Conservation (phyloP, 2,329 filamentous ascomycete species). For the Fusarium vanettenii region DNA sequence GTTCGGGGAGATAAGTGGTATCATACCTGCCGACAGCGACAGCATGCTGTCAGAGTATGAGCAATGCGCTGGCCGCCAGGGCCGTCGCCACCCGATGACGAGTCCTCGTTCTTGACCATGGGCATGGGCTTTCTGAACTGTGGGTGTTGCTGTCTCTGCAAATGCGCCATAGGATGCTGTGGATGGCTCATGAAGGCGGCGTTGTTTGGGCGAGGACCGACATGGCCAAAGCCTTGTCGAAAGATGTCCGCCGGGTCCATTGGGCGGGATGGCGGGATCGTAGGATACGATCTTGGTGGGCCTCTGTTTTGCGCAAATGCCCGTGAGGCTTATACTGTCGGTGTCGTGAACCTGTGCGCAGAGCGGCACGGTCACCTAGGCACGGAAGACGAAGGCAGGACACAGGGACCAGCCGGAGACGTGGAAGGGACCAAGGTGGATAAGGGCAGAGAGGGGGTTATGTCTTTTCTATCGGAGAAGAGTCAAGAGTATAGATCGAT, state of each 20-base stretch:
- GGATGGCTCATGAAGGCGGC: constrained; percentile 44
- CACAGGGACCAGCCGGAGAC: constrained; percentile 15
- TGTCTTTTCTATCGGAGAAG: constrained; percentile 9
- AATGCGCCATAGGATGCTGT: constrained; percentile 40
- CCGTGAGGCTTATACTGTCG: constrained; percentile 13
- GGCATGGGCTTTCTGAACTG: constrained; percentile 46
- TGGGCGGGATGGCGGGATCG: constrained; percentile 19
- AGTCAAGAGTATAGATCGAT: background rate
- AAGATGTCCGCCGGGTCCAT: constrained; percentile 73
- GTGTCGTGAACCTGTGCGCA: constrained; percentile 31
- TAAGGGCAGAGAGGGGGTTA: background rate
- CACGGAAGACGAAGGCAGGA: constrained; percentile 19
- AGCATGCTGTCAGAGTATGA: constrained; percentile 84
- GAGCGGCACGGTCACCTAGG: constrained; percentile 21
- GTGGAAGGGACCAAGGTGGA: constrained; percentile 11
- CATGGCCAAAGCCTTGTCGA: constrained; percentile 65
- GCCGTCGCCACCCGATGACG: constrained; percentile 59
- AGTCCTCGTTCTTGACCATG: constrained; percentile 52
- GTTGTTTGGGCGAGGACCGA: constrained; percentile 53
- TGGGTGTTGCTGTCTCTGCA: constrained; percentile 41
- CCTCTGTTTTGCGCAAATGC: constrained; percentile 21
- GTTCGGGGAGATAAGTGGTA: constrained; percentile 9
- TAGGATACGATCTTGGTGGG: constrained; percentile 8
- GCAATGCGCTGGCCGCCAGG: constrained; percentile 71
- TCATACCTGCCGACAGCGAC: constrained; percentile 80